Percentiles rank a stretch among this genome's conserved stretches.
Evolutionary conservation across 345 rosid genomes (phyloP).

Genomic region (Murraya koenigii): DNA sequence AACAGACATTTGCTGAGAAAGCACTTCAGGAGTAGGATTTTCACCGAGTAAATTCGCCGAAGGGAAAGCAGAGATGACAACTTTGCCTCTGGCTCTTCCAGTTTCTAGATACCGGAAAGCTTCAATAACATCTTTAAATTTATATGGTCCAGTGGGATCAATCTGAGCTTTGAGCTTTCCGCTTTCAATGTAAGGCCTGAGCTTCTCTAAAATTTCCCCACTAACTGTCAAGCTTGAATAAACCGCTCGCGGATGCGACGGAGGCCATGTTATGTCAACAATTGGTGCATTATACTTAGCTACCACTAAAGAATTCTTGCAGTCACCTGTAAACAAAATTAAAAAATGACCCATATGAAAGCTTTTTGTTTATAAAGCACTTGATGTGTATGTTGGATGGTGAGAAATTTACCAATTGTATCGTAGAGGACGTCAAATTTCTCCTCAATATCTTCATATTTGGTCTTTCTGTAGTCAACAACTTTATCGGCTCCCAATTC

Average conservation of each 20-base stretch:
- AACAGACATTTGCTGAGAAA: neutral
- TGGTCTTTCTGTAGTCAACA: slow-evolving; percentile 33
- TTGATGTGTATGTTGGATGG: neutral
- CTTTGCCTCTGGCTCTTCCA: slow-evolving; percentile 45
- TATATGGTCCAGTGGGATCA: slow-evolving; percentile 42
- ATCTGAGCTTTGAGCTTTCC: slow-evolving; percentile 42
- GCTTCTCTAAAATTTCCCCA: slow-evolving; percentile 34
- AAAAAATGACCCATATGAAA: neutral
- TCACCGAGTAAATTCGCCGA: slow-evolving; percentile 2
- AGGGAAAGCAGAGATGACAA: slow-evolving; percentile 35
- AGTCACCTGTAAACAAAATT: slow-evolving; percentile 29
- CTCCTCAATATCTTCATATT: slow-evolving; percentile 33
- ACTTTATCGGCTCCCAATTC: slow-evolving; percentile 41
- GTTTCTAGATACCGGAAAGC: slow-evolving; percentile 45
- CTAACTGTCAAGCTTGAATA: slow-evolving; percentile 43
- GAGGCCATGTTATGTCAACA: slow-evolving; percentile 50
- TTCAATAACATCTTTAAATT: slow-evolving; percentile 37
- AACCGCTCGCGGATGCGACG: slow-evolving; percentile 38
- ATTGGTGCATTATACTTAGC: slow-evolving; percentile 45
- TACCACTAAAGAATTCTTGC: slow-evolving; percentile 37
- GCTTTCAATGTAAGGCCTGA: slow-evolving; percentile 28
- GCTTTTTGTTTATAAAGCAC: neutral
- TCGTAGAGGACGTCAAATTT: slow-evolving; percentile 44
- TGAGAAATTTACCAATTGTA: slow-evolving; percentile 29
- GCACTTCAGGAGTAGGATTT: neutral